Evolutionary conservation across 2,329 filamentous ascomycete genomes (phyloP).

Genomic region (Cordyceps militaris): DNA sequence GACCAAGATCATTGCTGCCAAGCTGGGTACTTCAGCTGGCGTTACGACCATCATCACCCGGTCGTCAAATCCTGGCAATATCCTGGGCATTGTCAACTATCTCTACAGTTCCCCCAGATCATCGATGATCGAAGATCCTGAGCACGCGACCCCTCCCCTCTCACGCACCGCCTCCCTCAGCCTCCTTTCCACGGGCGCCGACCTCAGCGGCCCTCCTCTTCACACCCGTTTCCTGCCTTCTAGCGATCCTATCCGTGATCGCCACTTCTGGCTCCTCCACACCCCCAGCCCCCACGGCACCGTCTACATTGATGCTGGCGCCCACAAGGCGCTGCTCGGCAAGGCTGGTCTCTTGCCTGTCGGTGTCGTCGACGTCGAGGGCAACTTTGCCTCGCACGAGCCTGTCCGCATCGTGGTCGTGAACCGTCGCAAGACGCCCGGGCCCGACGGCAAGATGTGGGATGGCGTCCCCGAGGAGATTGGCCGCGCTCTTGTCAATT

Average conservation of each 20-base stretch:
- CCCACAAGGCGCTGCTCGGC: constrained; percentile 68
- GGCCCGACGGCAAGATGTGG: constrained; percentile 39
- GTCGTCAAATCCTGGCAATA: constrained; percentile 89
- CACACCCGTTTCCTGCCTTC: constrained; percentile 93
- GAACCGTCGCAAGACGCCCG: constrained; percentile 42
- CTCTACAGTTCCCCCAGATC: constrained; percentile 44
- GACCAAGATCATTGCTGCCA: constrained; percentile 92
- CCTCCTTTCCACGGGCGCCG: constrained; percentile 22
- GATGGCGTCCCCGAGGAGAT: constrained; percentile 59
- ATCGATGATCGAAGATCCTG: constrained; percentile 18
- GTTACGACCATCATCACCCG: constrained; percentile 94
- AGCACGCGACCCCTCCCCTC: constrained; percentile 29
- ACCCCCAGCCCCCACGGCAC: constrained; percentile 86
- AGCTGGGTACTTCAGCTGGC: constrained; percentile 85
- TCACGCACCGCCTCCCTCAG: constrained; percentile 35
- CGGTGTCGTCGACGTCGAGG: constrained; percentile 85
- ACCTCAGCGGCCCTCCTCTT: constrained; percentile 49
- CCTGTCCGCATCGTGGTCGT: constrained; percentile 82
- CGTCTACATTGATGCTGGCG: constrained; percentile 87
- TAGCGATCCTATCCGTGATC: constrained; percentile 76
- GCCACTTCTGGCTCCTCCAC: constrained; percentile 95
- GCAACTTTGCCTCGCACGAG: constrained; percentile 85
- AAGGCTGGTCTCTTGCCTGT: constrained; percentile 86
- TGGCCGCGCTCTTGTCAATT: constrained; percentile 85
- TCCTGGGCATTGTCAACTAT: constrained; percentile 77